Base-by-base conservation (phyloP, 108 stramenopile genomes). In the Discostella stelligeroides region DNA sequence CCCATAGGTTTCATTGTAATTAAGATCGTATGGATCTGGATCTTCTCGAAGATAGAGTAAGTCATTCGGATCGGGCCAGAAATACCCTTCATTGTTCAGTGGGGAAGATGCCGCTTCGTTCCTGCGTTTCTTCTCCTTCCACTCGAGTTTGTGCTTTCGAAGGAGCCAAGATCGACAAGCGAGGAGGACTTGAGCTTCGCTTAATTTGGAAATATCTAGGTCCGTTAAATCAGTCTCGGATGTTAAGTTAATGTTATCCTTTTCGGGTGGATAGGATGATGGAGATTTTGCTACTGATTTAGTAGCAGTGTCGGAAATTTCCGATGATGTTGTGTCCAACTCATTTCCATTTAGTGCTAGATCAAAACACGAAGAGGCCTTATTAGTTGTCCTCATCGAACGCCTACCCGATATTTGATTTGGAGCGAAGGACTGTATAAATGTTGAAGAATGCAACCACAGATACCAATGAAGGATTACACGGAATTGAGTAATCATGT, bases 161-260 rank as follows among this genome's bases (percentile, higher is more conserved):
- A 81, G 76, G 54, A 94, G 60, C 49, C 83, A 91, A 0, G 88
- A 74, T 25, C 84, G 69, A 66, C 89, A 91, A 0, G 92, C 92
- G 3, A 94, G 84, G 29, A 94, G 64, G 2, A 84, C 76, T 76
- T 91, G 63, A 0, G 64, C 60, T 48, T 81, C 75, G 37, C 64
- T 70, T 0, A 76, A 20, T 39, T 57, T 58, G 51, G 61, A 30
- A 12, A 59, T 14, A 68, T 60, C 39, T 20, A 60, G 29, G 7
- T 57, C 42, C 20, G 40, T 42, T 48, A 25, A 24, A 41, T 9
- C 7, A 17, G 37, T 18, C 12, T 68, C n/a, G 54, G 18, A 40
- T 34, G 34, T 5, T 34, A 34, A 34, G 3, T 5, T 34, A 9
- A n/a, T 45, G 28, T 17, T 12, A 45, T 41, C 55, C 18, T 70